Percentiles rank a stretch among this genome's conserved stretches.
phyloP scores from a whole-genome alignment of 225 moss, liverwort and hornwort species.

The Pseudisothecium myosuroides region DNA sequence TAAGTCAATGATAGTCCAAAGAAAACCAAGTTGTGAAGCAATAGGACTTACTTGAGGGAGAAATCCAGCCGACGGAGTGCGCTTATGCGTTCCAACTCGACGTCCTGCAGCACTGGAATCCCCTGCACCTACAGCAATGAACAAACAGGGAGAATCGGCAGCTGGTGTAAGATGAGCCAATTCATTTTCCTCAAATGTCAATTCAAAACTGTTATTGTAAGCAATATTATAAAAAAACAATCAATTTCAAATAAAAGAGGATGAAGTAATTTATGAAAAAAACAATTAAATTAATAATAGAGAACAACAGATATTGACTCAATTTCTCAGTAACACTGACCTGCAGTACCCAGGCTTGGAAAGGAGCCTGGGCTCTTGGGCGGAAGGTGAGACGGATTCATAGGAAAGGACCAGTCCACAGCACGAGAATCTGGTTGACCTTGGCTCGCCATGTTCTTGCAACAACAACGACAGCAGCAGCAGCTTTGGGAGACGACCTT shows the following conservation, averaged over 20 bases:
- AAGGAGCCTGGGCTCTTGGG: slow-evolving; percentile 48
- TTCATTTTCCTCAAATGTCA: background rate
- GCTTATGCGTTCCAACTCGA: slow-evolving; percentile 32
- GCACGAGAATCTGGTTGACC: slow-evolving; percentile 21
- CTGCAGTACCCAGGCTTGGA: slow-evolving; percentile 22
- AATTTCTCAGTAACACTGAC: background rate
- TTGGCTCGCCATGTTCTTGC: slow-evolving; percentile 17
- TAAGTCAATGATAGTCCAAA: background rate
- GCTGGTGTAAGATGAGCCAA: background rate
- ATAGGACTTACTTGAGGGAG: slow-evolving; percentile 19
- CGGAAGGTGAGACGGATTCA: slow-evolving; percentile 47
- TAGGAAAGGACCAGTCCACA: slow-evolving; percentile 56
- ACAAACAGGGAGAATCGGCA: background rate
- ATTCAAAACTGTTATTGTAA: background rate
- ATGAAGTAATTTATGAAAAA: background rate
- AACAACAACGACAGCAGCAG: background rate
- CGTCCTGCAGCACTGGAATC: slow-evolving; percentile 13
- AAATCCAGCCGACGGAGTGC: slow-evolving; percentile 40
- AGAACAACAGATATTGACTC: background rate
- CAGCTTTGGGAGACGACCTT: background rate
- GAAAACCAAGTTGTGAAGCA: background rate
- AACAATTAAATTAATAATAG: too few relatives aligned
- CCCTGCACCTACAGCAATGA: background rate
- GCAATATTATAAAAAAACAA: background rate
- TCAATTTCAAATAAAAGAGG: background rate